Conservation (phyloP, 2,329 filamentous ascomycete species). For the Dendrostoma leiphaemia region DNA sequence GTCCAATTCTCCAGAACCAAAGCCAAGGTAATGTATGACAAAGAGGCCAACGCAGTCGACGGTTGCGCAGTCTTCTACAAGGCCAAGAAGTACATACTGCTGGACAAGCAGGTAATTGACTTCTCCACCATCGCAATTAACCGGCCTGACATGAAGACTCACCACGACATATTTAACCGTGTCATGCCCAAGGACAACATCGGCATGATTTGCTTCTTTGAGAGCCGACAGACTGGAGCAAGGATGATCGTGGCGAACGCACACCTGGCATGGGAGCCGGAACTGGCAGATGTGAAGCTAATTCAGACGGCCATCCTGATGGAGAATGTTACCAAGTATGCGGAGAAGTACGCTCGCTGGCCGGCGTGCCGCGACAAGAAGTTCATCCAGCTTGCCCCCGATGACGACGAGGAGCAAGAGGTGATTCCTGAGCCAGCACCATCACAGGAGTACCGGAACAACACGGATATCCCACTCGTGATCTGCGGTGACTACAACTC, state of each 20-base stretch:
- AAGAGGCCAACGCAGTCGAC: conserved; percentile 86
- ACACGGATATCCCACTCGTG: conserved; percentile 84
- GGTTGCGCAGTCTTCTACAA: conserved; percentile 98
- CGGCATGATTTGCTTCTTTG: conserved; percentile 85
- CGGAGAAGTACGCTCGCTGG: conserved; percentile 79
- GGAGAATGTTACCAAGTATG: conserved; percentile 83
- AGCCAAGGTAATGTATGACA: conserved; percentile 87
- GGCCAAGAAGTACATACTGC: conserved; percentile 85
- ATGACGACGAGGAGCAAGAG: conserved; percentile 49
- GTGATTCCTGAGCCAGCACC: conserved; percentile 67
- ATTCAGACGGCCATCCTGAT: conserved; percentile 95
- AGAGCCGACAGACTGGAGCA: conserved; percentile 86
- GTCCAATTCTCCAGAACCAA: conserved; percentile 89
- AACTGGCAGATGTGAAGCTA: conserved; percentile 88
- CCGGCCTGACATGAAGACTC: conserved; percentile 92
- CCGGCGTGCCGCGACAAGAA: conserved; percentile 81
- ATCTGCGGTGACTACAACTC: conserved; percentile 98
- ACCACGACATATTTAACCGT: conserved; percentile 96
- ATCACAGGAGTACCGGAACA: conserved; percentile 81
- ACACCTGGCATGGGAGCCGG: conserved; percentile 93
- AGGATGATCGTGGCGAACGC: conserved; percentile 91
- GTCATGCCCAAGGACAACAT: conserved; percentile 99
- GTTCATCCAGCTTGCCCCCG: conserved; percentile 45
- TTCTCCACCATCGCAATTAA: conserved; percentile 92
- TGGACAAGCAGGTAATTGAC: conserved; percentile 93